Evolutionary conservation across 129 eudicot species (phyloP), one percentile per base, ranked within the genome.

Genomic region (Silybum marianum): DNA sequence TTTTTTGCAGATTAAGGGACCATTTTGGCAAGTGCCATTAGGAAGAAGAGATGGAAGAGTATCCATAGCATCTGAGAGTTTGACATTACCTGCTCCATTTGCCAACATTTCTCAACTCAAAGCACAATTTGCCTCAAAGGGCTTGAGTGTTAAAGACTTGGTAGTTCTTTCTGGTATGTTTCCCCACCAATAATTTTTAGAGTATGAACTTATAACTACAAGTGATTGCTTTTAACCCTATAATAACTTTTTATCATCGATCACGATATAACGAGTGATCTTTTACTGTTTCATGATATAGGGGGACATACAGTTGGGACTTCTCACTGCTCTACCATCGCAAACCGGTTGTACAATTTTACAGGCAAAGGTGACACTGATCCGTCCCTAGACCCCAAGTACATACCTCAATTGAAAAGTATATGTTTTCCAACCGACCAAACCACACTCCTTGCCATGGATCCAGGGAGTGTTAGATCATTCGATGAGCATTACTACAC

Each of bases 41-140:
- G 97, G 97, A 71, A 72, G 95, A 88, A 90, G 91, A 87, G 97
- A 92, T 76, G 97, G 95, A 76, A 84, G 73, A 78, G 83, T 87
- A 6, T 92, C 93, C 0, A 75, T 19, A 3, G 39, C 78, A 3
- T 32, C 58, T 0, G 94, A 90, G 21, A 85, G 88, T 60, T 24
- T 76, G 3, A 77, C 85, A 8, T 75, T 90, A 42, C 92, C 92
- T 60, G 34, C 97, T 21, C 86, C 90, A 16, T 78, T 74, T 30
- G 54, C 36, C 3, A 78, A 90, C 79, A 84, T 92, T 8, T 44
- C 86, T 75, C 76, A 32, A 39, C 81, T 92, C 3, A 86, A 86
- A 79, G 14, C 82, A 7, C 6, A 25, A 7, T 92, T 90, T 42
- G 60, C 72, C n/a, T 54, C 85, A 16, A 85, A 58, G 88, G 93